Evolutionary conservation across 306 rosid genomes (phyloP), one percentile per base, ranked within the genome.

Genomic region (Quercus variabilis): DNA sequence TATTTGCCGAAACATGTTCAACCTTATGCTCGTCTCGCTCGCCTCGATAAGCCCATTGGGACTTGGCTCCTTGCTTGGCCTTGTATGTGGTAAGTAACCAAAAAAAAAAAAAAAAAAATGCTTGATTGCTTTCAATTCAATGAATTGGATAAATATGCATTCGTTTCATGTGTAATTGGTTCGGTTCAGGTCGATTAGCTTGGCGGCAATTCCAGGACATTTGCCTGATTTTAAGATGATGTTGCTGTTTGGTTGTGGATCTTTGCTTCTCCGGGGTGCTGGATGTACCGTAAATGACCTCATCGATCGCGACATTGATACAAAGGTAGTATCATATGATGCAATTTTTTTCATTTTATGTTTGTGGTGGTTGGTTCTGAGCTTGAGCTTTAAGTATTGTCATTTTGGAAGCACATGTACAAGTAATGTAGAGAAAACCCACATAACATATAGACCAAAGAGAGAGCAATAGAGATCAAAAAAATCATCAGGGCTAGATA

Each of bases 21-120:
- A 65, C 97, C 98, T 51, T 95, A 87, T 86, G 99, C 98, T 19
- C 88, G 73, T 21, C 94, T 95, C 23, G 98, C 99, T 57, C 99
- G 98, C 74, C 97, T 92, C 5, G 97, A 95, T 80, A 93, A 89
- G 80, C 99, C 97, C 49, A 92, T 95, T 78, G 98, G 99, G 69
- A 92, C 96, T 35, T 95, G 98, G 99, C 76, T 95, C 67, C 98
- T 95, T 74, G 90, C 93, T 67, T 95, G 96, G 99, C 99, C 98
- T 57, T 95, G 96, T 83, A 79, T 95, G 81, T 92, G 98, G 98
- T 38, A 6, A 38, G 3, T 38, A 2, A 38, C 10, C 7, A 1
- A 33, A 33, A 5, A 6, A 38, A 2, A 38, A 6, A 38, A 38
- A 6, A 38, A 38, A 38, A 38, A 38, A 38, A 6, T 6, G 46